Conservation (phyloP, 2,329 filamentous ascomycete genomes). For the Apiospora phragmitis region DNA sequence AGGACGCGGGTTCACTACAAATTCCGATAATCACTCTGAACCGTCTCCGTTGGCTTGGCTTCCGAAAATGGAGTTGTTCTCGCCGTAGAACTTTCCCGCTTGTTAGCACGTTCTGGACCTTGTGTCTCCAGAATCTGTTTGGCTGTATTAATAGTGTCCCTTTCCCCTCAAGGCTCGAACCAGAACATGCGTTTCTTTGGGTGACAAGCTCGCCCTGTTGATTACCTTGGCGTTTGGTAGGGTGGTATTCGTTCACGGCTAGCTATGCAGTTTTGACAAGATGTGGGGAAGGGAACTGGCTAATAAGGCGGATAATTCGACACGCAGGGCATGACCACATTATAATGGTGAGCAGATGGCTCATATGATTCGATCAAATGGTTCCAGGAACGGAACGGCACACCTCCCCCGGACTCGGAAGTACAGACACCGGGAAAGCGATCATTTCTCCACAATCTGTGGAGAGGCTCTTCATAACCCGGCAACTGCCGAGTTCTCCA, state of each 20-base stretch:
- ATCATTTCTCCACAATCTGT: background rate
- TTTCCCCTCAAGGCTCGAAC: background rate
- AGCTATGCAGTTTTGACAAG: background rate
- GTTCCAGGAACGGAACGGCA: conserved; percentile 3
- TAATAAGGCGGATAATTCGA: background rate
- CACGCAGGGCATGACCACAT: background rate
- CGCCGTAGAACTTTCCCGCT: background rate
- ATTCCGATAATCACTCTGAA: background rate
- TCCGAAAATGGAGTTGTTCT: background rate
- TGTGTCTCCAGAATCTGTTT: background rate
- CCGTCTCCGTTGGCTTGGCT: background rate
- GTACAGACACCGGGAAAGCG: background rate
- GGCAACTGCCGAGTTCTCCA: background rate
- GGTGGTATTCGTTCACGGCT: background rate
- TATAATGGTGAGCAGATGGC: background rate
- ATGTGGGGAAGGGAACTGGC: background rate
- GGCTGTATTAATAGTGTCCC: background rate
- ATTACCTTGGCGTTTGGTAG: background rate
- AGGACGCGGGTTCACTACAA: background rate
- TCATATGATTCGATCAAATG: background rate
- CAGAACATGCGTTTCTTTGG: background rate
- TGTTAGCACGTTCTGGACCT: too few species aligned
- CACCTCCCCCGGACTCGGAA: background rate
- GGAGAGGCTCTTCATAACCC: background rate
- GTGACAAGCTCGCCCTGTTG: background rate